Base-by-base conservation (phyloP, 208 protist species). In the Crithidia acanthocephali region DNA sequence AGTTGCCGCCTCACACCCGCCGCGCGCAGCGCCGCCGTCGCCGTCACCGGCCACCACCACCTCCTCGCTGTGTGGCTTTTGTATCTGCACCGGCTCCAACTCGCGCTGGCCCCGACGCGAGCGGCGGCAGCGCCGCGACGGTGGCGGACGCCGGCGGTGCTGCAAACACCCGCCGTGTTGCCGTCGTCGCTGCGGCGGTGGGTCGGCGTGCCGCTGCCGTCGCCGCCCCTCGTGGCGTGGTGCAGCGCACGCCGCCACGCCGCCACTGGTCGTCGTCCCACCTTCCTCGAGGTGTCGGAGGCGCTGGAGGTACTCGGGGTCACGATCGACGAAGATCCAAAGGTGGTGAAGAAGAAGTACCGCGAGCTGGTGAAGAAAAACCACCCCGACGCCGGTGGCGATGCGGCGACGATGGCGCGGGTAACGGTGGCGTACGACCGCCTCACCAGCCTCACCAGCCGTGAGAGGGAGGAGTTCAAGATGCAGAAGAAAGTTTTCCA, bases 371-470 rank as follows among this genome's bases (percentile, higher is more conserved):
- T 83, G 6, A 84, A 85, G 51, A 79, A 84, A 53, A 70, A 95
- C 73, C 91, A 95, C 75, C 91, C 91, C 4, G 91, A 95, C 65
- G 85, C 86, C 10, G 91, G 91, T 33, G 91, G 91, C 28, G 84
- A 92, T 28, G 91, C 66, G 28, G 77, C 73, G 33, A 62, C 70
- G 27, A 95, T 95, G 91, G 64, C 84, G 35, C 56, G 68, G n/a
- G 90, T 95, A 48, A 94, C 88, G 20, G 86, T 94, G n/a, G 81
- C 86, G 9, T 94, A 95, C 74, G 77, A 95, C 0, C 69, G 81
- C 11, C 71, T 95, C 23, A 72, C 55, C 25, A 48, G 59, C 16
- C 78, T 95, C 40, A 85, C 79, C 10, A 78, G 76, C 13, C 42
- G 77, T 27, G 91, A 95, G 72, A 74, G 62, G 72, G 87, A 92